Base-by-base conservation (phyloP, 495 filamentous ascomycete genomes). In the Lepraria neglecta region DNA sequence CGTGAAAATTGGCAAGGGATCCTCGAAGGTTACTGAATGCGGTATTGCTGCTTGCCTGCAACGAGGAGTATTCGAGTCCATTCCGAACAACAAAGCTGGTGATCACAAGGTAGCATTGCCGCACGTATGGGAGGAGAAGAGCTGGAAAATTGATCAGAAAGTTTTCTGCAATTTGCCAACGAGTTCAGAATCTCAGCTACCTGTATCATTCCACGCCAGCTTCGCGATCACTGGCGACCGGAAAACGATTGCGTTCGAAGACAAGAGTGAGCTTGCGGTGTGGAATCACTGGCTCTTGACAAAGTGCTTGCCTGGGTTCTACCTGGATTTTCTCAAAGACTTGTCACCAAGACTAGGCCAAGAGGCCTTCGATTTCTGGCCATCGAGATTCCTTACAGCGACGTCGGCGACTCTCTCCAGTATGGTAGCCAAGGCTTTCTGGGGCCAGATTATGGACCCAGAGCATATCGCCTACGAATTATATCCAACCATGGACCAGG, bases 271-370 rank as follows among this genome's bases (percentile, higher is more conserved):
- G 17, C 38, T 44, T 35, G 64, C 69, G 6, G 54, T 42, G 21
- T 78, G 76, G 76, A 78, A 78, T 31, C 45, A 40, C n/a, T 75
- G 75, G 72, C 70, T 78, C 28, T 66, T 76, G 6, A 51, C 62
- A 38, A 42, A 62, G 10, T 60, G 58, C 15, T 51, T 78, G 12
- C 70, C 73, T 21, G 53, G 64, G 1, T 58, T 78, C 14, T 78
- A 77, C 60, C 50, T 76, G 30, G 56, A 61, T 3, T 68, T 77
- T 24, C 58, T 77, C 19, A 61, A 63, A 15, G 30, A 68, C 38
- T 55, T 76, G 50, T 67, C 64, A 52, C 42, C 64, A 19, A 64
- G 61, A 9, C 31, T 65, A 19, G 62, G 69, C 28, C 33, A 60
- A 7, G 30, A 63, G 14, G 67, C 65, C 6, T 75, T 75, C 56